Evolutionary conservation across 768 basidiomycete genomes (phyloP), one percentile per base, ranked within the genome.

Genomic region (Baorangia bicolor): DNA sequence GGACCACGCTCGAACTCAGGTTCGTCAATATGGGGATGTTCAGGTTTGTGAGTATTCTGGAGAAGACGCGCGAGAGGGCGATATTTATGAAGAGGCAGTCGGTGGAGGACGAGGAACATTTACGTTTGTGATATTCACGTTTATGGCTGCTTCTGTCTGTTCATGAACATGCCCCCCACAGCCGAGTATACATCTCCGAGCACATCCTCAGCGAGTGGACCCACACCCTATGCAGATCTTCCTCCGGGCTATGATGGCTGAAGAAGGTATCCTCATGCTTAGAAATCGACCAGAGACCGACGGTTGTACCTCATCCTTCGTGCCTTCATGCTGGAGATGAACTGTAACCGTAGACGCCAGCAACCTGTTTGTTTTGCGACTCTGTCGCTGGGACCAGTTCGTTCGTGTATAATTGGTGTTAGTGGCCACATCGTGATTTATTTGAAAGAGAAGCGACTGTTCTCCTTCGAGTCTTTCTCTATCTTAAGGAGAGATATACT

Each of bases 31-130:
- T 79, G 41, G 80, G 83, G 13, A 82, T 91, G 76, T 90, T 90
- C 64, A 77, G 84, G 66, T 93, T 93, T 62, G 83, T 86, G 35
- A 82, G 80, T 45, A 69, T 83, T 25, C 71, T 93, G 49, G 88
- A 90, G 73, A 92, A 92, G 77, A 82, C 87, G 33, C 80, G 90
- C 48, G 89, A 92, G 73, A 75, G 81, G 44, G 83, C 83, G 16
- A 82, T 90, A 48, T 89, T 86, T 62, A 90, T 90, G 89, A 85
- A 77, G 67, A 75, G 87, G 44, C 83, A 84, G 67, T 58, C 56
- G 20, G 51, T 72, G 40, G 70, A 70, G n/a, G 72, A 71, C 12
- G 72, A 73, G 16, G 70, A 71, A 23, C 46, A 64, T 53, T 30
- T 71, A 42, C 70, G 70, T 71, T 56, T 10, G 70, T 73, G 35